Percentiles rank a stretch among this genome's conserved stretches.
These are phyloP conservation scores for Omphalotus olearius DNA, from an alignment of 1,284 basidiomycete species.

Conservation along the genomic window DNA sequence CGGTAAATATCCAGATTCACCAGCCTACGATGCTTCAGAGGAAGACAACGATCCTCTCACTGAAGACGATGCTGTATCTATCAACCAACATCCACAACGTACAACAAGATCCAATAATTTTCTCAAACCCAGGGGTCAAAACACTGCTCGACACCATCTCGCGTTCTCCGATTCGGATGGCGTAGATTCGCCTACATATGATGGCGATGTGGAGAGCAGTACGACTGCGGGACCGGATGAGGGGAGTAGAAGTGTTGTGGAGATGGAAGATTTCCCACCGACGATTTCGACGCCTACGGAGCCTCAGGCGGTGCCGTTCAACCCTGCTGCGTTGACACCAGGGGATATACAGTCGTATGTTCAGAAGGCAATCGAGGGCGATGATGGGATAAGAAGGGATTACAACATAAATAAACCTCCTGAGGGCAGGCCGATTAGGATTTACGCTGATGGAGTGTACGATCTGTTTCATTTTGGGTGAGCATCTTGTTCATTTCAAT, in stretches of 20 bases:
- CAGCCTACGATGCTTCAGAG: slow-evolving; percentile 41
- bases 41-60: slow-evolving; percentile 81
- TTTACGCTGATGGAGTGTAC: slow-evolving; percentile 95
- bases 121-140: slow-evolving; percentile 19
- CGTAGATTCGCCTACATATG: slow-evolving; percentile 81
- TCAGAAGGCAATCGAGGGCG: slow-evolving; percentile 59
- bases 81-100: slow-evolving; percentile 23
- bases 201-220: slow-evolving; percentile 84
- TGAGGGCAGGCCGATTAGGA: slow-evolving; percentile 73
- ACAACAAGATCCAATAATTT: slow-evolving; percentile 3
- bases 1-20: slow-evolving; percentile 12
- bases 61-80: slow-evolving; percentile 56
- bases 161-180: slow-evolving; percentile 68
- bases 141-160: slow-evolving; percentile 42
- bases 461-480: slow-evolving; percentile 95
- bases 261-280: slow-evolving; percentile 27
- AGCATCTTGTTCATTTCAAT: slow-evolving; percentile 21
- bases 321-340: slow-evolving; percentile 60
- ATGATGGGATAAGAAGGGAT: slow-evolving; percentile 30
- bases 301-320: slow-evolving; percentile 37
- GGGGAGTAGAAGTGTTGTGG: slow-evolving; percentile 18
- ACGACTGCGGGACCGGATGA: slow-evolving; percentile 51
- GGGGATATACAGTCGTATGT: slow-evolving; percentile 75
- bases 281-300: slow-evolving; percentile 28
- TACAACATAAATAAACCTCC: slow-evolving; percentile 89